phyloP scores from a whole-genome alignment of 2,329 filamentous ascomycete genomes.

The Phyllosticta citribraziliensis region DNA sequence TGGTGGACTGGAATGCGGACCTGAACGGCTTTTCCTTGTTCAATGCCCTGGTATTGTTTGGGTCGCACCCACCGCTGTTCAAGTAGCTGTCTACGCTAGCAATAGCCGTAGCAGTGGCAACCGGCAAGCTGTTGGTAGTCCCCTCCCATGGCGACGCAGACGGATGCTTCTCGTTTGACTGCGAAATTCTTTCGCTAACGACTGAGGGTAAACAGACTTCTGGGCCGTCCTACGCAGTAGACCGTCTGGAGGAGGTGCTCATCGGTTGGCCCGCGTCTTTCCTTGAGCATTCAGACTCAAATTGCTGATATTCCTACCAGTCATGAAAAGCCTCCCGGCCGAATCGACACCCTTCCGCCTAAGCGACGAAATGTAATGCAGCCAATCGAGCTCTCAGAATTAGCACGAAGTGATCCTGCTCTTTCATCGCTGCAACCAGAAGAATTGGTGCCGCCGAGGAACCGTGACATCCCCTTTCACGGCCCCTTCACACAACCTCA shows the following conservation, averaged over 20 bases:
- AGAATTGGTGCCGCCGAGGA: too few species aligned
- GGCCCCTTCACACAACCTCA: too few species aligned
- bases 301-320: not conserved
- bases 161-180: not conserved
- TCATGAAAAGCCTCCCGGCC: too few species aligned
- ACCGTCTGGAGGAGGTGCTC: not conserved
- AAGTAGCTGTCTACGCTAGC: not conserved
- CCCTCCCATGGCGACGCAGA: not conserved
- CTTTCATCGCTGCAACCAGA: too few species aligned
- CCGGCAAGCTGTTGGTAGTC: not conserved
- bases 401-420: too few species aligned
- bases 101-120: not conserved
- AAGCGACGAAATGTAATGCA: too few species aligned
- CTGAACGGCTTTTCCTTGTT: not conserved
- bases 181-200: not conserved
- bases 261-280: not conserved
- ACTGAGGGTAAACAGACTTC: not conserved
- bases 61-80: not conserved
- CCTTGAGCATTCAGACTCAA: not conserved
- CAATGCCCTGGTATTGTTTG: not conserved
- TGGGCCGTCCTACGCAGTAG: not conserved
- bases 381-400: too few species aligned
- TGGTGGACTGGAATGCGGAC: not conserved
- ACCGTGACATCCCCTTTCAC: too few species aligned
- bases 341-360: too few species aligned